Evolutionary conservation across 2,329 filamentous ascomycete genomes (phyloP), one percentile per base, ranked within the genome.

Genomic region (Celoporthe dispersa): DNA sequence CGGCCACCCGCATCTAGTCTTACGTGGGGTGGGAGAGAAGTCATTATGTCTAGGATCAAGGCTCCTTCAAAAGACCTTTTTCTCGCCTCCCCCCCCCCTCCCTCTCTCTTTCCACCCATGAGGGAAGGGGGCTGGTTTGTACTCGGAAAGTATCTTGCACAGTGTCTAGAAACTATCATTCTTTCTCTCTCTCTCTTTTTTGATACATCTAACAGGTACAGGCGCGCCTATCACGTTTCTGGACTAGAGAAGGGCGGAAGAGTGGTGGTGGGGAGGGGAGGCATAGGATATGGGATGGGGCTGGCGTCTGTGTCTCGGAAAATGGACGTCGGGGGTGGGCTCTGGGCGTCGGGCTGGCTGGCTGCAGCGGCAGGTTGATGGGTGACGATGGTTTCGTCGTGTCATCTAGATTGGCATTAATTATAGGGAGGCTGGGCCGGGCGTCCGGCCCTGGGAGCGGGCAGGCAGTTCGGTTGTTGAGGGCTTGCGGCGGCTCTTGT

Each of bases 101-200:
- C 22, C 39, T 12, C 37, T 12, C 14, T n/a, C 14, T 16, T 35
- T 31, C 64, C 53, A 9, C 19, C 11, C 4, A 1, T 14, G 41
- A 1, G 41, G 4, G 14, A 22, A 22, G 37, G 37, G 37, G 37
- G 41, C 16, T 4, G 41, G 35, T n/a, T 37, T 59, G 67, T 67
- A 69, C 33, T 39, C n/a, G 16, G 33, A 25, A 66, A 48, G 68
- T 70, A 68, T 66, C 19, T 60, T 35, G 61, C 65, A 66, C 62
- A 66, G 55, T 70, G 48, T 53, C 37, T 19, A 16, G 31, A 7
- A 25, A n/a, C 33, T 33, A 5, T 33, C 33, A 48, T 12, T 39
- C 11, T 41, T 19, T 41, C 19, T 41, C 19, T 22, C 4, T 44
- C 6, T 28, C 25, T 53, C 8, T 6, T 67, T 28, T 48, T 64